Base-by-base conservation (phyloP, 208 protist species). In the Trypanosoma cruzi region DNA sequence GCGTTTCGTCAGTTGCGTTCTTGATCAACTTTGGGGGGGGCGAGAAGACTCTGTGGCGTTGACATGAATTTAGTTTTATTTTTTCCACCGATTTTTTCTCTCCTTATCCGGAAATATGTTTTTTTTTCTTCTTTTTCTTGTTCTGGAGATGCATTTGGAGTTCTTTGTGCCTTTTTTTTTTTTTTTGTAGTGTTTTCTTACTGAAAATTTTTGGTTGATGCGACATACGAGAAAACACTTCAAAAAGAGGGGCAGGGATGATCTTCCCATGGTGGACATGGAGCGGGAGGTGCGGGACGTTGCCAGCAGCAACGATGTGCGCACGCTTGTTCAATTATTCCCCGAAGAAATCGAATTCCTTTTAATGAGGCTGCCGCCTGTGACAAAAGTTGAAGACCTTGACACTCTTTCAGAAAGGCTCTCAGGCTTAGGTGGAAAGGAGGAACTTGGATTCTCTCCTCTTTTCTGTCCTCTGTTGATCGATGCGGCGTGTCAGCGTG, bases 401-500 rank as follows among this genome's bases (percentile, higher is more conserved):
- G 81, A 87, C 16, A 50, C 61, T 2, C 68, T 92, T 26, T 26
- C 70, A 2, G 31, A 63, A 4, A 68, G 65, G 49, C 70, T 92
- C 26, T 64, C 53, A 49, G 53, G 64, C 29, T 34, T 48, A 37
- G n/a, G 16, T n/a, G n/a, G 34, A 2, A 48, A 46, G 0, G 57
- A 71, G 11, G 88, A 96, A 62, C 71, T 89, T 49, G 90, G 82
- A 16, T 88, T 90, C 61, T 91, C 84, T 14, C 77, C 75, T 13
- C 26, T 92, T 31, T 96, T 93, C 54, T 84, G 79, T 60, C 86
- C 88, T 10, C n/a, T 42, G 13, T 59, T 96, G 14, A 64, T 96
- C 5, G 88, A 94, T 46, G 84, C 61, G 6, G 86, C 86, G 44
- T 94, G 87, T 55, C 74, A 81, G 24, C 75, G 80, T 2, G 88